phyloP scores from a whole-genome alignment of 1,284 basidiomycete genomes.

The Cryptococcus sp. region DNA sequence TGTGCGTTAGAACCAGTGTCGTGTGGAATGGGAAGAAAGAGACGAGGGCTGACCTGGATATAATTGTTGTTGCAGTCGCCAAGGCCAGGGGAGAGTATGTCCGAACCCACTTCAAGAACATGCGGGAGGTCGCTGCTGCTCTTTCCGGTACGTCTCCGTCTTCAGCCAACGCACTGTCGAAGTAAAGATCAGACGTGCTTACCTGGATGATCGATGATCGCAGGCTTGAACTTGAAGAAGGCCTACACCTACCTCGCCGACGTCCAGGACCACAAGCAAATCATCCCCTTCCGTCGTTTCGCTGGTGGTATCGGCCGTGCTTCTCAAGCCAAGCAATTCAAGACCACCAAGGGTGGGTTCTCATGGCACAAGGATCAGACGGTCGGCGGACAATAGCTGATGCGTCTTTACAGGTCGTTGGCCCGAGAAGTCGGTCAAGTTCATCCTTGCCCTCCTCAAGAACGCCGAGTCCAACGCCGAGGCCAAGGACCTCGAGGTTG shows the following conservation, averaged over 20 bases:
- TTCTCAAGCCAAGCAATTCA: conserved; percentile 96
- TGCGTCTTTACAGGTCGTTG: conserved; percentile 76
- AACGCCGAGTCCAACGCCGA: conserved; percentile 99
- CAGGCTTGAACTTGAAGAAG: conserved; percentile 92
- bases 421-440: conserved; percentile 99
- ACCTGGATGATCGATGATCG: conserved; percentile 7
- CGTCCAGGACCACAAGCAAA: conserved; percentile 95
- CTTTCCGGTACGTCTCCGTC: conserved; percentile 66
- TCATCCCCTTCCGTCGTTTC: conserved; percentile 96
- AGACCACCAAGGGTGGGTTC: conserved; percentile 85
- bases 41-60: conserved; percentile 8
- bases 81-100: conserved; percentile 95
- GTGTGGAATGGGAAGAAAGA: conserved; percentile 1
- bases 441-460: conserved; percentile 92
- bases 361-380: background rate
- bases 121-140: conserved; percentile 90
- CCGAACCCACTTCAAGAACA: conserved; percentile 99
- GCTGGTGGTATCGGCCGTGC: conserved; percentile 96
- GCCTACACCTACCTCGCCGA: conserved; percentile 93
- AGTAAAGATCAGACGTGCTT: background rate
- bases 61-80: conserved; percentile 63
- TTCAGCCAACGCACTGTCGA: too few relatives aligned
- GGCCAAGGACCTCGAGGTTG: conserved; percentile 91
- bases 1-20: conserved; percentile 60
- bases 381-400: background rate